phyloP scores from a whole-genome alignment of 208 protist species.

The Herpetomonas muscarum region DNA sequence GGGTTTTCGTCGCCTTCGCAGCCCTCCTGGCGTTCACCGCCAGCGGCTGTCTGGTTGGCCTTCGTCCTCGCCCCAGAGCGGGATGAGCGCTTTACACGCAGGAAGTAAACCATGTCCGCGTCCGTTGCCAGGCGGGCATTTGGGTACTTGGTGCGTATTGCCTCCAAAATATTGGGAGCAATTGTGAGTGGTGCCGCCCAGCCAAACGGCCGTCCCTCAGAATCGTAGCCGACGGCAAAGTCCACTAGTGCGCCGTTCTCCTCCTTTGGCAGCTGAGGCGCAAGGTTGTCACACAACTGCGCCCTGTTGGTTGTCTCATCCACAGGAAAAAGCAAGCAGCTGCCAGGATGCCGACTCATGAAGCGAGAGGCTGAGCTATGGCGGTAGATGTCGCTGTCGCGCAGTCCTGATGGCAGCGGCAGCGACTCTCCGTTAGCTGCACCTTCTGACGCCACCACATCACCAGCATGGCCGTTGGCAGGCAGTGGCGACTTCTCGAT shows the following conservation, averaged over 20 bases:
- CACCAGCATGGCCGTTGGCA: too few species aligned
- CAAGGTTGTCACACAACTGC: too few species aligned
- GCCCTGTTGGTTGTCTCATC: background rate
- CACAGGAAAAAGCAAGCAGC: too few species aligned
- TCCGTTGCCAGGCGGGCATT: slow-evolving; percentile 21
- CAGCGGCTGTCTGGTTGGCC: background rate
- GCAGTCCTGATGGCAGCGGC: too few species aligned
- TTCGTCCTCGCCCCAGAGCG: background rate
- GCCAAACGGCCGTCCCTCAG: slow-evolving; percentile 18
- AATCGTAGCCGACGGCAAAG: slow-evolving; percentile 42
- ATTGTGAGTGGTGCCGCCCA: slow-evolving; percentile 40
- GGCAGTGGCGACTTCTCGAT: too few species aligned
- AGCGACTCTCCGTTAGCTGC: too few species aligned
- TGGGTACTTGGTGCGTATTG: slow-evolving; percentile 24
- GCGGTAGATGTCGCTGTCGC: too few species aligned
- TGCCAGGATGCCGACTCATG: too few species aligned
- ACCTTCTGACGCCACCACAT: too few species aligned
- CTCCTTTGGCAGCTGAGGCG: too few species aligned
- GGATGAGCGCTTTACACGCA: background rate
- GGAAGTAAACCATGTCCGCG: slow-evolving; percentile 31
- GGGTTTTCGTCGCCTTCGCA: background rate
- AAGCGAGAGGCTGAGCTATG: too few species aligned
- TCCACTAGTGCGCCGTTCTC: slow-evolving; percentile 28
- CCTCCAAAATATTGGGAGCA: slow-evolving; percentile 19
- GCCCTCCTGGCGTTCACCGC: background rate